phyloP scores from a whole-genome alignment of 768 basidiomycete genomes.

The Amylocystis lapponica region DNA sequence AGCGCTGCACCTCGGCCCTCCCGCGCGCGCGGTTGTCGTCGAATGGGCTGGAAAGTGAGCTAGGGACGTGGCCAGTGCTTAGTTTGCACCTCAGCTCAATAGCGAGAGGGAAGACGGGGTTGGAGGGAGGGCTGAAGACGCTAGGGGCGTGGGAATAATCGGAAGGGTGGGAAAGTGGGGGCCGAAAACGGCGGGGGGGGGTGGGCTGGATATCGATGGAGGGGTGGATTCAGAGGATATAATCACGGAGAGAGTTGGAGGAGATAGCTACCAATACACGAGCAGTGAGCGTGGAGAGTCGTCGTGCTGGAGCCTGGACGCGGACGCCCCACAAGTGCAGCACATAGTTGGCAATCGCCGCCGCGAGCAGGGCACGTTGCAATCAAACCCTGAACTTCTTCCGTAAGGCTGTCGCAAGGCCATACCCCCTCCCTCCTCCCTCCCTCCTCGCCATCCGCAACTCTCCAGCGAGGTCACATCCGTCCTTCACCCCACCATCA shows the following conservation, averaged over 20 bases:
- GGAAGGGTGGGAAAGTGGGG: background rate
- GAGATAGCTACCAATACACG: slow-evolving; percentile 17
- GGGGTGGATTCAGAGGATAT: too few species aligned
- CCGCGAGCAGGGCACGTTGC: slow-evolving; percentile 68
- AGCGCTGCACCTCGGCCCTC: too few species aligned
- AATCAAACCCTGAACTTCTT: slow-evolving; percentile 54
- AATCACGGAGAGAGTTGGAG: background rate
- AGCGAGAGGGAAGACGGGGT: too few species aligned
- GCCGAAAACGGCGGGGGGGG: background rate
- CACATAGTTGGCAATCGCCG: slow-evolving; percentile 39
- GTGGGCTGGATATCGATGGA: slow-evolving; percentile 4
- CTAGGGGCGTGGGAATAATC: too few species aligned
- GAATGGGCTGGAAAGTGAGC: too few species aligned
- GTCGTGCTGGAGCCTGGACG: slow-evolving; percentile 10
- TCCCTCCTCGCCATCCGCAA: slow-evolving; percentile 36
- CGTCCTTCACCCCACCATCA: background rate
- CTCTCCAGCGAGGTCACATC: slow-evolving; percentile 5
- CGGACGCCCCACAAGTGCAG: too few species aligned
- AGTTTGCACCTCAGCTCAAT: too few species aligned
- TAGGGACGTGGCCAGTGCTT: too few species aligned
- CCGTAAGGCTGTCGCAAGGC: slow-evolving; percentile 44
- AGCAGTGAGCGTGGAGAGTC: slow-evolving; percentile 14
- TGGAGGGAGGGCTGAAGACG: too few species aligned
- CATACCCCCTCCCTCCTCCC: slow-evolving; percentile 54
- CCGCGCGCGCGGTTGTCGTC: too few species aligned